Conservation (phyloP, 371 early-diverging fungal genomes). For the Massospora cicadina region DNA sequence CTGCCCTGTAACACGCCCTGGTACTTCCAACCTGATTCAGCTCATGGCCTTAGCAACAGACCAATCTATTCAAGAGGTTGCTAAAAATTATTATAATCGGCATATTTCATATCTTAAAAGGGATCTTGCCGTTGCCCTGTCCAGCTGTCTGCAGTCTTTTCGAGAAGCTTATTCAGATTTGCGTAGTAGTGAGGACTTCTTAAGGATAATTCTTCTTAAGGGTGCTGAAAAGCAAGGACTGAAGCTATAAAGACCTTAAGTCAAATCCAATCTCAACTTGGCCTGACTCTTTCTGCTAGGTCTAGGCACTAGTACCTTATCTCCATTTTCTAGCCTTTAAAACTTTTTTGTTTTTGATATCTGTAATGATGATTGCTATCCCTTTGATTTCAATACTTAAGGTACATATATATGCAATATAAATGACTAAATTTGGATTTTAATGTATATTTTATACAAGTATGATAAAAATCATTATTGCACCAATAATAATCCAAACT, state of each 20-base stretch:
- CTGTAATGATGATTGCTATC: too few relatives aligned
- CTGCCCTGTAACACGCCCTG: slow-evolving; percentile 55
- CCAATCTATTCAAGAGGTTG: slow-evolving; percentile 22
- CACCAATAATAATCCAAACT: too few relatives aligned
- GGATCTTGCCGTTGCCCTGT: background rate
- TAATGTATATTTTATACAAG: too few relatives aligned
- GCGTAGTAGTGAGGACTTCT: background rate
- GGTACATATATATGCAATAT: too few relatives aligned
- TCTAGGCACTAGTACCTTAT: too few relatives aligned
- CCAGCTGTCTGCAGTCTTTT: background rate
- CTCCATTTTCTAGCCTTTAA: too few relatives aligned
- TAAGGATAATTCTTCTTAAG: background rate
- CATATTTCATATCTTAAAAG: background rate
- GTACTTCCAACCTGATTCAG: slow-evolving; percentile 62
- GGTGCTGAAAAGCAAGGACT: background rate
- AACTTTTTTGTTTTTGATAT: too few relatives aligned
- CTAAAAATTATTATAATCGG: slow-evolving; percentile 18
- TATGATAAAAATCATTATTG: too few relatives aligned
- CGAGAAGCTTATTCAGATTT: background rate
- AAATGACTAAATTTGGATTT: too few relatives aligned
- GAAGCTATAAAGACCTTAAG: background rate
- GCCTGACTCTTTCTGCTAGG: background rate
- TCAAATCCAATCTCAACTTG: background rate
- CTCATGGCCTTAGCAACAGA: slow-evolving; percentile 46
- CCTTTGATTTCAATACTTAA: too few relatives aligned